Percentiles rank a stretch among this genome's conserved stretches.
These are phyloP conservation scores for Sphagnum tenellum DNA, from an alignment of 225 moss, liverwort and hornwort species.

Conservation along the genomic window DNA sequence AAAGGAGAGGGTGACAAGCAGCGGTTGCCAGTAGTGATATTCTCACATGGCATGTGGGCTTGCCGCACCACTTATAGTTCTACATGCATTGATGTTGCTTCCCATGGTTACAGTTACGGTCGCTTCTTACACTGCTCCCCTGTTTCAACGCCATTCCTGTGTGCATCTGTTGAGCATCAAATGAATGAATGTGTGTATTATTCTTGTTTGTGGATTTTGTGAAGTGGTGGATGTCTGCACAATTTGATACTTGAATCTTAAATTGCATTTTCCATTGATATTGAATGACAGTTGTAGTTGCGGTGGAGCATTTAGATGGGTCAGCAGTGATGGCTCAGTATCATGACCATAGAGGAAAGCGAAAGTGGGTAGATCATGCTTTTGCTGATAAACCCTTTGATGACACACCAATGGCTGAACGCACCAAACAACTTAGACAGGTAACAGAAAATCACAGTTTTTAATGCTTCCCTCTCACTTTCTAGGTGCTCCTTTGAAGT, in stretches of 20 bases:
- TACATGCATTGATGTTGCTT: slow-evolving; percentile 84
- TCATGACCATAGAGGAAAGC: slow-evolving; percentile 45
- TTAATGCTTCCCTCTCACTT: too few species aligned
- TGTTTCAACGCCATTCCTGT: slow-evolving; percentile 2
- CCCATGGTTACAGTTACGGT: slow-evolving; percentile 73
- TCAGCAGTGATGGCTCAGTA: slow-evolving; percentile 62
- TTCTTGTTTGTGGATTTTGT: too few species aligned
- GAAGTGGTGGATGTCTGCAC: too few species aligned
- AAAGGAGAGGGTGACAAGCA: slow-evolving; percentile 44
- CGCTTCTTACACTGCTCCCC: neutral
- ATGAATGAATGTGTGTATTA: neutral
- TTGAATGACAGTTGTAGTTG: slow-evolving; percentile 70
- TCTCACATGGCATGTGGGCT: slow-evolving; percentile 93
- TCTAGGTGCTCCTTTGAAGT: too few species aligned
- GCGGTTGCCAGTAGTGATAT: slow-evolving; percentile 77
- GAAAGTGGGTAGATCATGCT: slow-evolving; percentile 46
- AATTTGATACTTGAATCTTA: too few species aligned
- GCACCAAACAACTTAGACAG: slow-evolving; percentile 44
- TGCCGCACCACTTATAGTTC: slow-evolving; percentile 82
- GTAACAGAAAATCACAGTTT: slow-evolving; percentile 12
- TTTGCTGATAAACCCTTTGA: slow-evolving; percentile 23
- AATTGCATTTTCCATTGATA: too few species aligned
- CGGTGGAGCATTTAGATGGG: slow-evolving; percentile 69
- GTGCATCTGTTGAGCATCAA: neutral
- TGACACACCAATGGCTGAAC: slow-evolving; percentile 41